Evolutionary conservation across 2,329 filamentous ascomycete genomes (phyloP).

Genomic region (Fusarium chuoi): DNA sequence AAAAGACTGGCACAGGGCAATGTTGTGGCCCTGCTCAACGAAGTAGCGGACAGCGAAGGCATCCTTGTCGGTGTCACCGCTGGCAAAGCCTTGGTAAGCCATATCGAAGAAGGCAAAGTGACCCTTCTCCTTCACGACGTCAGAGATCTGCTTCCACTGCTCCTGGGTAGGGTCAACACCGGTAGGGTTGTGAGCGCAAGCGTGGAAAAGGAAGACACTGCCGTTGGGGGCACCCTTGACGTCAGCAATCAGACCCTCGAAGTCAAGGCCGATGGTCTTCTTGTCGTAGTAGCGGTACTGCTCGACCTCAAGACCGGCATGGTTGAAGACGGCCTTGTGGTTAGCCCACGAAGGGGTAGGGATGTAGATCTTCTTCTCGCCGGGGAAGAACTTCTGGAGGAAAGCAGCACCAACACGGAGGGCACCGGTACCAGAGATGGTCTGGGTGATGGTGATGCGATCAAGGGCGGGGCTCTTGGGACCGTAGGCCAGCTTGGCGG

Average conservation of each 20-base stretch:
- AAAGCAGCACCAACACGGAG: slow-evolving; percentile 95
- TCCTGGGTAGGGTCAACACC: slow-evolving; percentile 91
- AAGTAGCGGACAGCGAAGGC: slow-evolving; percentile 95
- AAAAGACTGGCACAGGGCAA: slow-evolving; percentile 91
- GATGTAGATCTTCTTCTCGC: slow-evolving; percentile 95
- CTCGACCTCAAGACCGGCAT: slow-evolving; percentile 89
- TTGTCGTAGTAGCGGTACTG: slow-evolving; percentile 99
- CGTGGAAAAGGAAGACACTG: slow-evolving; percentile 93
- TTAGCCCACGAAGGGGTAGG: slow-evolving; percentile 98
- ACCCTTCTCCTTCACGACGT: slow-evolving; percentile 83
- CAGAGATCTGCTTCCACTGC: slow-evolving; percentile 93
- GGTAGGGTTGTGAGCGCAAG: slow-evolving; percentile 97
- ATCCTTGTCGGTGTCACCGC: slow-evolving; percentile 89
- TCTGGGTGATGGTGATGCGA: slow-evolving; percentile 92
- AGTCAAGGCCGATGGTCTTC: slow-evolving; percentile 97
- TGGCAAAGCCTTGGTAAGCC: slow-evolving; percentile 99
- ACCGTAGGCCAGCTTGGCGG: slow-evolving; percentile 91
- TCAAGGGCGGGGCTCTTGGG: slow-evolving; percentile 78
- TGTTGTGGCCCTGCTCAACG: slow-evolving; percentile 88
- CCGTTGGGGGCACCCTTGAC: slow-evolving; percentile 88
- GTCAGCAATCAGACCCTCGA: slow-evolving; percentile 90
- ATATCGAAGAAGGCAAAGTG: slow-evolving; percentile 99
- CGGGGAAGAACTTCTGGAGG: slow-evolving; percentile 89
- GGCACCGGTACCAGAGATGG: slow-evolving; percentile 97
- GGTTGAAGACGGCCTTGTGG: slow-evolving; percentile 95